Evolutionary conservation across 2,329 filamentous ascomycete genomes (phyloP), one percentile per base, ranked within the genome.

Genomic region (Zymoseptoria tritici): DNA sequence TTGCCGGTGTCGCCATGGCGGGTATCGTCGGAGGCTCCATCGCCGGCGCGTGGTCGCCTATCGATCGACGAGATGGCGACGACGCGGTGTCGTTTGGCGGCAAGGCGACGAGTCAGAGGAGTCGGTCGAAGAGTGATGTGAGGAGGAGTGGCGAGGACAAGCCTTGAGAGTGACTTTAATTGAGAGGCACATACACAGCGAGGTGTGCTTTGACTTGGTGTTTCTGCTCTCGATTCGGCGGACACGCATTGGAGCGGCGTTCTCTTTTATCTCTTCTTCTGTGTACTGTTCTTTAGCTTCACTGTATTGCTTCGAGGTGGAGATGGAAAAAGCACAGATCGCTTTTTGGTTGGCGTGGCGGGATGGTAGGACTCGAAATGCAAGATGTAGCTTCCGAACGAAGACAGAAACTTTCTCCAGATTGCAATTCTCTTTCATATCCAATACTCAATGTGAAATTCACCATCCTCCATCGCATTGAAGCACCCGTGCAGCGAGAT

Each of bases 1-100:
- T 92, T 9, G 88, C 88, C 1, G 86, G 88, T 1, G 85, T 86
- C 7, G 88, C 91, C 62, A 91, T 91, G 89, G 87, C 89, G n/a
- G 89, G 89, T 62, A 87, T 92, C 60, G 84, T 92, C 55, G 89
- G 88, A 8, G 89, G 88, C 51, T 87, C 86, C 68, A 83, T 92
- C 36, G 88, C 85, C 13, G 87, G 72, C 11, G 73, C 86, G 29
- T 92, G 88, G 88, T 89, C 87, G 54, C 89, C 89, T 0, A 82
- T 85, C 57, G 85, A 86, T 61, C 77, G 83, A 31, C 68, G 68
- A 46, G 69, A 74, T 42, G 73, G 77, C 56, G 74, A 77, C 26
- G 36, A 46, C 36, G 36, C 36, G 11, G 36, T 46, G 36, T 46
- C 36, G 5, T 46, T 46, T 46, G 36, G 36, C 16, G 36, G 36